Conservation (phyloP, 1,284 basidiomycete genomes). For the Fomes fomentarius region DNA sequence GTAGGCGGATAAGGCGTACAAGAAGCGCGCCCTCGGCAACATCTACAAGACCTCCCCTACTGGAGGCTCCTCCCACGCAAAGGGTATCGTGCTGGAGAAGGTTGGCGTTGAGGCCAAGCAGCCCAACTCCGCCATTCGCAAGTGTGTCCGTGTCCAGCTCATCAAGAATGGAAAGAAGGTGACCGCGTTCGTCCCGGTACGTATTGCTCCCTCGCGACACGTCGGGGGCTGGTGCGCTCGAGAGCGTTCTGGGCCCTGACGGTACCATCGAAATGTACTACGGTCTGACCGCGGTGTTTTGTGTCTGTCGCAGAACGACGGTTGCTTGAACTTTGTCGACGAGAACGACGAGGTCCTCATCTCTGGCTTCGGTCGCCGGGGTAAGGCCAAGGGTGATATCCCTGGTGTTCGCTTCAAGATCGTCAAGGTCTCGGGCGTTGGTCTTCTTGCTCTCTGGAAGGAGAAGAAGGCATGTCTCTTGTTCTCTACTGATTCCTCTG, state of each 20-base stretch:
- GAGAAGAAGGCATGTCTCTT: constrained; percentile 88
- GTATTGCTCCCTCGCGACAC: constrained; percentile 21
- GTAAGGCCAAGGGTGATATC: constrained; percentile 99
- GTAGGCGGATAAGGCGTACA: constrained; percentile 98
- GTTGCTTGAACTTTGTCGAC: constrained; percentile 98
- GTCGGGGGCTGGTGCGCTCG: constrained; percentile 1
- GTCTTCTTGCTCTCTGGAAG: constrained; percentile 96
- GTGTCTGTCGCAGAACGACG: constrained; percentile 80
- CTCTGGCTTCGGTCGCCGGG: constrained; percentile 99
- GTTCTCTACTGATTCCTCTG: neutral
- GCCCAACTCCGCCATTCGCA: constrained; percentile 99
- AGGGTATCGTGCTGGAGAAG: constrained; percentile 99
- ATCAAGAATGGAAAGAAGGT: constrained; percentile 99
- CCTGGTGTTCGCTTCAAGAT: constrained; percentile 99
- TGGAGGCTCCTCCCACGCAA: constrained; percentile 99
- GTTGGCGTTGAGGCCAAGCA: constrained; percentile 94
- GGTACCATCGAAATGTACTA: neutral
- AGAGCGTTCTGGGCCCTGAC: constrained; percentile 18
- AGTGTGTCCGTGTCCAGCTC: constrained; percentile 99
- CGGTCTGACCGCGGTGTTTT: constrained; percentile 15
- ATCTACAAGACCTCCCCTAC: constrained; percentile 99
- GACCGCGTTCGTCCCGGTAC: constrained; percentile 80
- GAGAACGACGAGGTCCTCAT: constrained; percentile 99
- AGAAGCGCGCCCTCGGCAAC: constrained; percentile 99
- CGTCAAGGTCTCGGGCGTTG: constrained; percentile 99